Evolutionary conservation across 306 rosid genomes (phyloP).

Genomic region (Alnus rubra): DNA sequence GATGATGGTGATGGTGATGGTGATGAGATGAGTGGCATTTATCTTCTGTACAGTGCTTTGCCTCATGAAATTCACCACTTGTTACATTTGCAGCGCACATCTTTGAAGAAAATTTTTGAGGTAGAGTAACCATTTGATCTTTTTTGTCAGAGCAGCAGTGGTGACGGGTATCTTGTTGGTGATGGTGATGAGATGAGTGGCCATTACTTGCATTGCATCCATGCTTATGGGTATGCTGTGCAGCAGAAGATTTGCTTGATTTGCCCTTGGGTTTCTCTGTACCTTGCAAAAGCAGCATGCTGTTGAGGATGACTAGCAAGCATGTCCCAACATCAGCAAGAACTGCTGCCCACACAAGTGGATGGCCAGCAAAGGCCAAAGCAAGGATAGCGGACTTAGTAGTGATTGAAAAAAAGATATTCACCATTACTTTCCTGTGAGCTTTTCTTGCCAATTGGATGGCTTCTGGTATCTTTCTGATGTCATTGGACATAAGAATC

Average conservation of each 20-base stretch:
- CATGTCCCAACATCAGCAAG: constrained; percentile 96
- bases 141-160: constrained; percentile 48
- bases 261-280: constrained; percentile 45
- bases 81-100: too few relatives aligned
- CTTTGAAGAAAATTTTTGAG: constrained; percentile 43
- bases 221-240: constrained; percentile 39
- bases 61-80: too few relatives aligned
- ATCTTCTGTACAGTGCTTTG: too few relatives aligned
- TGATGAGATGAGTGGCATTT: constrained; percentile 28
- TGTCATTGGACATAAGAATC: constrained; percentile 84
- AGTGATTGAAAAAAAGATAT: constrained; percentile 58
- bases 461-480: constrained; percentile 81
- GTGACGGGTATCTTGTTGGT: constrained; percentile 26
- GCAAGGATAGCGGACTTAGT: constrained; percentile 65
- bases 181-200: constrained; percentile 35
- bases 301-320: constrained; percentile 75
- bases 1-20: constrained; percentile 38
- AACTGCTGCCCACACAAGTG: constrained; percentile 99
- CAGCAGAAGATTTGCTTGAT: constrained; percentile 42
- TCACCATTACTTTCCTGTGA: constrained; percentile 58
- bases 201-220: constrained; percentile 37
- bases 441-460: constrained; percentile 67
- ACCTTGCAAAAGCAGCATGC: constrained; percentile 72
- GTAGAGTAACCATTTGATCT: constrained; percentile 1
- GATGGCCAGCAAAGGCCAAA: constrained; percentile 84